Evolutionary conservation across 441 rosid species (phyloP).

Genomic region (Pelargonium hybrid): DNA sequence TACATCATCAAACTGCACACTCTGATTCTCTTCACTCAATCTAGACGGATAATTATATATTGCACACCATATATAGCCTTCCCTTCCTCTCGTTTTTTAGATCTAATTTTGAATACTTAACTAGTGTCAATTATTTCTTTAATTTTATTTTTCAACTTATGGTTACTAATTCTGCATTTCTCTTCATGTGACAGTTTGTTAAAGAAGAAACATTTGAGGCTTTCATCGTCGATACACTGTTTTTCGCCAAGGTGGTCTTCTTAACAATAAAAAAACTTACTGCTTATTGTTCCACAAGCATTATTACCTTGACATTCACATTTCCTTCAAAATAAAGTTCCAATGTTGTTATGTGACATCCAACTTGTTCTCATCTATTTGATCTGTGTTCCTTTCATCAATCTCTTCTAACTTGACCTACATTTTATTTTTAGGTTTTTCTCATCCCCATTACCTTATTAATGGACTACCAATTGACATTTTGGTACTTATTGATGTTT

Average conservation of each 20-base stretch:
- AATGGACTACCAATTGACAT: slow-evolving; percentile 62
- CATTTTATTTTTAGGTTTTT: slow-evolving; percentile 42
- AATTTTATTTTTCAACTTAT: too few species aligned
- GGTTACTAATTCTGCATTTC: background rate
- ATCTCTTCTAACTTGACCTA: slow-evolving; percentile 10
- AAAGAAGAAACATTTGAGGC: slow-evolving; percentile 80
- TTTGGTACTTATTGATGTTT: slow-evolving; percentile 52
- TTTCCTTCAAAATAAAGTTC: too few species aligned
- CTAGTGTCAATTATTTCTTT: too few species aligned
- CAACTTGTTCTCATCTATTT: background rate
- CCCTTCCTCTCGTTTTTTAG: too few species aligned
- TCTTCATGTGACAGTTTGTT: slow-evolving; percentile 32
- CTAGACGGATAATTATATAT: too few species aligned
- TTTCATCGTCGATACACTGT: slow-evolving; percentile 43
- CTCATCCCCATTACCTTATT: slow-evolving; percentile 47
- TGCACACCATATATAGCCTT: too few species aligned
- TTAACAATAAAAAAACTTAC: background rate
- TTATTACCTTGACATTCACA: background rate
- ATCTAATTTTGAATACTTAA: too few species aligned
- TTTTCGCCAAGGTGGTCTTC: slow-evolving; percentile 55
- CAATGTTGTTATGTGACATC: background rate
- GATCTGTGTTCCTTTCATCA: background rate
- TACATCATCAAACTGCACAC: too few species aligned
- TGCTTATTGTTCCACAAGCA: background rate
- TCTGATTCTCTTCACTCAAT: too few species aligned